phyloP scores from a whole-genome alignment of 2,329 filamentous ascomycete species.

The Fusarium sp. region DNA sequence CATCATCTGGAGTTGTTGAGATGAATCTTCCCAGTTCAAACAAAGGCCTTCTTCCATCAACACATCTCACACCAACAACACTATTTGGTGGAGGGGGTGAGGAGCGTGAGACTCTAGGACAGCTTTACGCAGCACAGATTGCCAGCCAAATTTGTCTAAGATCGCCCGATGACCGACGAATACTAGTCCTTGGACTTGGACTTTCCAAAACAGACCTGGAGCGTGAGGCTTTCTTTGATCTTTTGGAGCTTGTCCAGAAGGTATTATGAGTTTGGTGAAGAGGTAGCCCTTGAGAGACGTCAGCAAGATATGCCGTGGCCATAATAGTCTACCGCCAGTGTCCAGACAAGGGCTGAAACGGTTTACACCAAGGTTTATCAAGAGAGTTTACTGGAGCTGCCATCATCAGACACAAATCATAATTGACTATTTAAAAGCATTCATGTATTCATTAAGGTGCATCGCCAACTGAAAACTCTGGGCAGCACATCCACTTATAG shows the following conservation, averaged over 20 bases:
- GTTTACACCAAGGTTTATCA: no score
- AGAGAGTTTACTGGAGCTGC: not conserved
- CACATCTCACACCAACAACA: slow-evolving; percentile 86
- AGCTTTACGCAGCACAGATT: slow-evolving; percentile 90
- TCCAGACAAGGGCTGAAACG: not conserved
- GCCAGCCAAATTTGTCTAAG: slow-evolving; percentile 81
- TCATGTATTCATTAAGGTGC: slow-evolving; percentile 48
- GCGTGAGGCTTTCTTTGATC: slow-evolving; percentile 71
- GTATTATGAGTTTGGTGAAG: slow-evolving; percentile 56
- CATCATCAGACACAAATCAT: not conserved
- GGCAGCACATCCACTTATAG: slow-evolving; percentile 37
- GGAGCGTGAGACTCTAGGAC: slow-evolving; percentile 84
- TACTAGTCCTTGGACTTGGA: slow-evolving; percentile 71
- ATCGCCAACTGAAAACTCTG: slow-evolving; percentile 41
- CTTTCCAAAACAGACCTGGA: slow-evolving; percentile 62
- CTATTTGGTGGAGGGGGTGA: slow-evolving; percentile 85
- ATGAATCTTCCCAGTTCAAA: slow-evolving; percentile 63
- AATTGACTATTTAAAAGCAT: slow-evolving; percentile 17
- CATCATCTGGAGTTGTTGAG: slow-evolving; percentile 72
- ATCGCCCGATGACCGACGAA: slow-evolving; percentile 72
- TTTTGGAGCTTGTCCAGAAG: slow-evolving; percentile 71
- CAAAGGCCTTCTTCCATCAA: slow-evolving; percentile 74
- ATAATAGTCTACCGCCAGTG: not conserved
- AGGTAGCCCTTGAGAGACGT: no score
- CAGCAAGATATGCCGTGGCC: no score